Conservation (phyloP, 306 rosid species). For the Fagus crenata region DNA sequence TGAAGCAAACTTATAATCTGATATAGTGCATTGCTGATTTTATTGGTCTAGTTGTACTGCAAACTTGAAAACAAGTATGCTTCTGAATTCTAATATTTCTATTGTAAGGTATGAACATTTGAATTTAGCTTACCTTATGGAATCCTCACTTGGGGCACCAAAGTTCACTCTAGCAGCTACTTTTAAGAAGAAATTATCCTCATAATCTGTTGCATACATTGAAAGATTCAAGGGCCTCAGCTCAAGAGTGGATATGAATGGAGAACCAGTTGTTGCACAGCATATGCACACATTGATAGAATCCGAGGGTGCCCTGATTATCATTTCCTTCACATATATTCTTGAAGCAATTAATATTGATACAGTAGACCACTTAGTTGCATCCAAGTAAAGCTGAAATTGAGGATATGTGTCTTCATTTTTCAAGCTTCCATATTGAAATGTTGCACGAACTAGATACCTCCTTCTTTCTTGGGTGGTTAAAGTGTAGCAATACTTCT, state of each 20-base stretch:
- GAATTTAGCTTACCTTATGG: conserved; percentile 53
- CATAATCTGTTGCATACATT: conserved; percentile 93
- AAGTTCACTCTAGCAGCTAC: conserved; percentile 92
- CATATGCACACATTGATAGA: conserved; percentile 82
- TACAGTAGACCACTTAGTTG: conserved; percentile 87
- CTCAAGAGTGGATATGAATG: conserved; percentile 90
- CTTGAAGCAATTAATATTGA: conserved; percentile 75
- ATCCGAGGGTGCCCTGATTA: conserved; percentile 72
- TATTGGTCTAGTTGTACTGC: background rate
- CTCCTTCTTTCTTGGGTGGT: conserved; percentile 70
- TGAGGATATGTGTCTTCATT: conserved; percentile 89
- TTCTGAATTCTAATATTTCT: background rate
- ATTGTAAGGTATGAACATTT: background rate
- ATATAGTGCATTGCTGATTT: background rate
- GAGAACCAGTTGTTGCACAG: conserved; percentile 90
- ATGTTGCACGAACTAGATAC: conserved; percentile 75
- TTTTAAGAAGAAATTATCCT: conserved; percentile 73
- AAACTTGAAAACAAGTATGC: background rate
- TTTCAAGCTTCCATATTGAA: conserved; percentile 73
- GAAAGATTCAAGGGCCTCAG: conserved; percentile 84
- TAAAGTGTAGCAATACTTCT: conserved; percentile 75
- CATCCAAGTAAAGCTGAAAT: conserved; percentile 79
- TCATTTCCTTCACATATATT: conserved; percentile 73
- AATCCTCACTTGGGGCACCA: conserved; percentile 74
- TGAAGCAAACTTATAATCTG: background rate